Conservation (phyloP, 305 asterid genomes). For the Ruellia speciosa region DNA sequence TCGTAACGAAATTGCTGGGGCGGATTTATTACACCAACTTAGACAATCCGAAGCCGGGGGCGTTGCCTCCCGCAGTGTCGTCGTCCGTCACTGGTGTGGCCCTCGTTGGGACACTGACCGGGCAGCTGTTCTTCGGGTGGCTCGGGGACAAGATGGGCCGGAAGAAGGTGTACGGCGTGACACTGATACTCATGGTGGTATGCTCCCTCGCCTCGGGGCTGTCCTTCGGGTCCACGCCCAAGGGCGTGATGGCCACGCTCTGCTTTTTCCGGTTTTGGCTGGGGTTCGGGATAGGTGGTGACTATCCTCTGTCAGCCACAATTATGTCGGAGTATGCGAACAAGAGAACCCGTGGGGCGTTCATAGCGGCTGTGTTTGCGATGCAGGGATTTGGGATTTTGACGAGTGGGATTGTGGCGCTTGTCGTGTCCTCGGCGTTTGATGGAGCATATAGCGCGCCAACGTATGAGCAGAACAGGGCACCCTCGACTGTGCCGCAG, state of each 20-base stretch:
- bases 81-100: not conserved
- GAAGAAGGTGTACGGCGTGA: not conserved
- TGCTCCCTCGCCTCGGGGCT: constrained; percentile 2
- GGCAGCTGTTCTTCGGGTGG: constrained; percentile 7
- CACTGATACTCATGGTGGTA: not conserved
- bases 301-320: not conserved
- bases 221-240: not conserved
- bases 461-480: not conserved
- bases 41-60: not conserved
- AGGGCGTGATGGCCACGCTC: not conserved
- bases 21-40: not conserved
- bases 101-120: not conserved
- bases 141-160: constrained; percentile 1
- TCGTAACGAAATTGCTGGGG: not conserved
- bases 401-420: not conserved
- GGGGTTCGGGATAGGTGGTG: not conserved
- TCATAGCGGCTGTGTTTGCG: not conserved
- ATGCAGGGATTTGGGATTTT: constrained; percentile 1
- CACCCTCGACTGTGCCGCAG: not conserved
- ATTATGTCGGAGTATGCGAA: constrained; percentile 1
- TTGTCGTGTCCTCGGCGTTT: not conserved
- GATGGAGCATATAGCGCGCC: not conserved
- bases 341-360: not conserved
- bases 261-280: constrained; percentile 3
- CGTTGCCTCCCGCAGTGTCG: not conserved